Conservation (phyloP, 345 rosid species). For the Aurinia saxatilis region DNA sequence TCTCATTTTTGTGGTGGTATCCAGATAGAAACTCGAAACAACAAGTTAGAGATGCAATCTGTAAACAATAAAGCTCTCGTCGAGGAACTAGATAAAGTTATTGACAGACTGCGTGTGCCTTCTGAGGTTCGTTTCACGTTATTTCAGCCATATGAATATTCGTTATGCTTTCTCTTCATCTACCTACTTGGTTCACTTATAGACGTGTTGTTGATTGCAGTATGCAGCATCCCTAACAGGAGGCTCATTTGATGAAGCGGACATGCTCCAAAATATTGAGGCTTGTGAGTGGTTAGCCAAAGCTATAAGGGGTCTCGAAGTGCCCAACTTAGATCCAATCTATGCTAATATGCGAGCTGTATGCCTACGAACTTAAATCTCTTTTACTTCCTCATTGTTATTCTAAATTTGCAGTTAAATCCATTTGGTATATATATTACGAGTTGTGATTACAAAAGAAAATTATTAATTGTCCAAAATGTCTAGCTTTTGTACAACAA, state of each 20-base stretch:
- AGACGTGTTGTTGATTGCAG: conserved; percentile 41
- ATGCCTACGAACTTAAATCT: conserved; percentile 24
- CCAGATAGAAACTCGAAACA: conserved; percentile 97
- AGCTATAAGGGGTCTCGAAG: conserved; percentile 72
- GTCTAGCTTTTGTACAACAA: conserved; percentile 2
- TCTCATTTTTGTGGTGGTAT: conserved; percentile 22
- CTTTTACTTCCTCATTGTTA: background rate
- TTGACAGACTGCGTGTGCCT: conserved; percentile 74
- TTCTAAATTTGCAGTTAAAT: background rate
- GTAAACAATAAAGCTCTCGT: conserved; percentile 87
- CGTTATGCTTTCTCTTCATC: conserved; percentile 1
- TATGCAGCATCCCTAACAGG: conserved; percentile 78
- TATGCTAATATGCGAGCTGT: conserved; percentile 92
- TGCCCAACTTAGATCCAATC: conserved; percentile 70
- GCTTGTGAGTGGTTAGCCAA: conserved; percentile 98
- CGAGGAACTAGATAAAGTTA: conserved; percentile 90
- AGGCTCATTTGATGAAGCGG: conserved; percentile 90
- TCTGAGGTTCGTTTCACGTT: conserved; percentile 52
- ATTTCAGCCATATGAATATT: background rate
- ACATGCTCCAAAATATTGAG: conserved; percentile 85
- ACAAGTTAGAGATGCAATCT: conserved; percentile 95
- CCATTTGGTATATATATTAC: background rate
- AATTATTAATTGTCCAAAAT: background rate
- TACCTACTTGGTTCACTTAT: conserved; percentile 17
- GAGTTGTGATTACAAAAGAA: background rate